Conservation (phyloP, 768 basidiomycete species). For the Kwoniella pini region DNA sequence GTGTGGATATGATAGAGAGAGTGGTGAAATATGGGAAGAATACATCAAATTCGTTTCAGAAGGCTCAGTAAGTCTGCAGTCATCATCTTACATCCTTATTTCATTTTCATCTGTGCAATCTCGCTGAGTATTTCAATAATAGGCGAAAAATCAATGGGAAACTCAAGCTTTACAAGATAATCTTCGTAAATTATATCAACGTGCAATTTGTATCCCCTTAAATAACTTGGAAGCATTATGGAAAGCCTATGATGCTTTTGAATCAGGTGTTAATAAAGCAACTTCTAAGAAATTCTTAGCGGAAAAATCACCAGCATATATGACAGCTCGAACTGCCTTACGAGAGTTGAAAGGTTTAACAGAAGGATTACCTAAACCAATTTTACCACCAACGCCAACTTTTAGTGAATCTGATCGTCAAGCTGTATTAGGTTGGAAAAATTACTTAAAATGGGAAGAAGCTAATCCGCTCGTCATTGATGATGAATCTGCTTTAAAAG, state of each 20-base stretch:
- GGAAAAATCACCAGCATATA: conserved; percentile 87
- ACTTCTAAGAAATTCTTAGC: conserved; percentile 96
- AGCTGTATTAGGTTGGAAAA: conserved; percentile 82
- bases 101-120: not conserved
- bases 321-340: conserved; percentile 88
- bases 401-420: conserved; percentile 72
- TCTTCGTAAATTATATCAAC: conserved; percentile 85
- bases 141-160: conserved; percentile 87
- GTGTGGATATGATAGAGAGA: conserved; percentile 88
- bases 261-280: conserved; percentile 81
- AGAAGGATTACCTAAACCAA: conserved; percentile 64
- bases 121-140: not conserved
- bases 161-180: conserved; percentile 93
- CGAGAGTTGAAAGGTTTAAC: conserved; percentile 72
- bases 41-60: conserved; percentile 85
- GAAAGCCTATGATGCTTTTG: conserved; percentile 91
- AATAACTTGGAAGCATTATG: conserved; percentile 90
- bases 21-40: conserved; percentile 89
- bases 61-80: conserved; percentile 64
- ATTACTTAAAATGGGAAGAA: conserved; percentile 94
- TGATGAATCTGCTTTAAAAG: conserved; percentile 67
- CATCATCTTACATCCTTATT: not conserved
- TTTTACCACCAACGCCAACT: conserved; percentile 70
- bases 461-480: conserved; percentile 90
- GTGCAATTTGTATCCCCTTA: conserved; percentile 90